Evolutionary conservation across 208 protist species (phyloP).

Genomic region (Trypanosoma scelopori): DNA sequence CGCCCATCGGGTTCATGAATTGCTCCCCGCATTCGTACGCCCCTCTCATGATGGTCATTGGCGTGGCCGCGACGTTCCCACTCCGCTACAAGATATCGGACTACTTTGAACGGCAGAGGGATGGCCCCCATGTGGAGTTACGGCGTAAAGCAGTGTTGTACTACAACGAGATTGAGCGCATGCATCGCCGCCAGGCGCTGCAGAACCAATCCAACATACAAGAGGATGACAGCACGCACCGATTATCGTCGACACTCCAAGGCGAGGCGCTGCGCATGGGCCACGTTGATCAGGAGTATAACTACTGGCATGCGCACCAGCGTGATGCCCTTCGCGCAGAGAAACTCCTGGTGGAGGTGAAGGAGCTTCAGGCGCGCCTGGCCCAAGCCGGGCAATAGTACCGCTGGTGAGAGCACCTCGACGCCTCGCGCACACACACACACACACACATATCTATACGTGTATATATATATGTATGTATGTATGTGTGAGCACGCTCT

Average conservation of each 20-base stretch:
- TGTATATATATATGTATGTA: constrained; percentile 7
- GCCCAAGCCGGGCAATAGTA: not conserved
- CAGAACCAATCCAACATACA: constrained; percentile 72
- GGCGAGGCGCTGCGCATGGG: constrained; percentile 58
- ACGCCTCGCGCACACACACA: not conserved
- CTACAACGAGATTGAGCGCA: constrained; percentile 87
- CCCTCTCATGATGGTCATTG: constrained; percentile 38
- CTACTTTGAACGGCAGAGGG: constrained; percentile 85
- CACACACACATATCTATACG: not conserved
- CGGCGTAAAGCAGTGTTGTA: constrained; percentile 79
- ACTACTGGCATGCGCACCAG: constrained; percentile 89
- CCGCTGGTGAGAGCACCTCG: not conserved
- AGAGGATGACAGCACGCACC: constrained; percentile 67
- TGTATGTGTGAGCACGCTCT: not conserved
- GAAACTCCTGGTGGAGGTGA: constrained; percentile 81
- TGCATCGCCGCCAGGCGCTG: constrained; percentile 83
- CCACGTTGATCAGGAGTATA: constrained; percentile 69
- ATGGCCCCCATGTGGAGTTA: constrained; percentile 71
- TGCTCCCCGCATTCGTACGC: constrained; percentile 60
- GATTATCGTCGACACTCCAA: constrained; percentile 45
- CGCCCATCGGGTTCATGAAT: constrained; percentile 85
- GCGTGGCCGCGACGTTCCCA: constrained; percentile 47
- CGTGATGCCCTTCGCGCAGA: constrained; percentile 80
- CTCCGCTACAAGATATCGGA: constrained; percentile 82
- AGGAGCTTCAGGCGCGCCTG: constrained; percentile 61